Base-by-base conservation (phyloP, 495 filamentous ascomycete species). In the Neurospora sp. region DNA sequence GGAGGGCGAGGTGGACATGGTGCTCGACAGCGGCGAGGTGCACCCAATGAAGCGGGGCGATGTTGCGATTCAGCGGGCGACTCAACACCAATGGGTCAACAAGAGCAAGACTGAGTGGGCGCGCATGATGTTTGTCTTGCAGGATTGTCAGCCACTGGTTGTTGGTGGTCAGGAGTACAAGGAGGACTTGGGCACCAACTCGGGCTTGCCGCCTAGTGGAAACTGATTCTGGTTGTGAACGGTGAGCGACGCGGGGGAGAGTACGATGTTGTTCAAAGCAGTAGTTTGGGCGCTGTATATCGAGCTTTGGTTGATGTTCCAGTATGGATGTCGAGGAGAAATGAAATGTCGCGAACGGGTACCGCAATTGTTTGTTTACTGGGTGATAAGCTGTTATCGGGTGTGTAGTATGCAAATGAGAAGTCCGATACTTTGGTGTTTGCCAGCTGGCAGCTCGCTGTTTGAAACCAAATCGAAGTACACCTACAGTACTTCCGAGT, bases 41-140 rank as follows among this genome's bases (percentile, higher is more conserved):
- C 79, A 83, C 70, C 75, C 80, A 5, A 81, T 94, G 86, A 81
- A 84, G 77, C 77, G 85, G 7, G 92, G 92, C 1, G 90, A 94
- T 76, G 81, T 90, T 8, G 83, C 84, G 6, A 85, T 93, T 31
- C 90, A 93, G 82, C 78, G 91, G 46, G 90, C 83, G 1, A 92
- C 90, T 5, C 90, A 87, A 77, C 92, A 95, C 81, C 85, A 86
- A 38, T 93, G 89, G 89, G 84, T 84, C 11, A 93, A 93, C 77
- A 79, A 74, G 20, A 88, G 83, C 72, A 72, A 79, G 74, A 85
- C 79, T 16, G 81, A 86, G 75, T 90, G 88, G 89, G 82, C 85
- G 10, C 78, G 89, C 20, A 87, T 90, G 83, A 73, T 89, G 71
- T 91, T 87, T 81, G 85, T 91, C 1, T 76, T 91, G 79, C 84